Evolutionary conservation across 371 early-diverging fungal species (phyloP).

Genomic region (Entomophthora muscae): DNA sequence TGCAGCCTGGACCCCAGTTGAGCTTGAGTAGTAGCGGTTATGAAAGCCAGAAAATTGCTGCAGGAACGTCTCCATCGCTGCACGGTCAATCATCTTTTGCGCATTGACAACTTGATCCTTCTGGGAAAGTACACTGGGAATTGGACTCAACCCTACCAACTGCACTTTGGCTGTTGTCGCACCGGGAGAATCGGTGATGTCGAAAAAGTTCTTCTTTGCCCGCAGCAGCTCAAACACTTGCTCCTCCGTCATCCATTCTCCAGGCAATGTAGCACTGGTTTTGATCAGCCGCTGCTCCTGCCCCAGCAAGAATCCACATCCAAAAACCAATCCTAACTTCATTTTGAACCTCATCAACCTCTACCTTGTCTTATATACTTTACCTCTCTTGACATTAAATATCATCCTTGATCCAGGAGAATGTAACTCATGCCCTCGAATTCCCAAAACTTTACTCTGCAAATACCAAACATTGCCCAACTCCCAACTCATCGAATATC

Average conservation of each 20-base stretch:
- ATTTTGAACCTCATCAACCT: too few relatives aligned
- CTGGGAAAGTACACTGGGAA: not conserved
- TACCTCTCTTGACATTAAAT: too few relatives aligned
- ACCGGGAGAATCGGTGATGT: conserved; percentile 52
- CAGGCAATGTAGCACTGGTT: conserved; percentile 20
- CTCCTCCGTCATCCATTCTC: conserved; percentile 39
- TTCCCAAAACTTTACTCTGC: too few relatives aligned
- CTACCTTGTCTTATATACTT: too few relatives aligned
- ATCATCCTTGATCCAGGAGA: too few relatives aligned
- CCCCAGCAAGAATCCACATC: not conserved
- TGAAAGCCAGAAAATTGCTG: not conserved
- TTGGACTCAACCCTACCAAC: not conserved
- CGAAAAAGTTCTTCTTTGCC: conserved; percentile 56
- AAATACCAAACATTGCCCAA: too few relatives aligned
- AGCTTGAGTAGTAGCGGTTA: not conserved
- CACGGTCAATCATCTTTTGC: not conserved
- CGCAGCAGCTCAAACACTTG: conserved; percentile 48
- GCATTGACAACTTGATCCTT: not conserved
- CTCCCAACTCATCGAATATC: too few relatives aligned
- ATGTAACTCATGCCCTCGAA: too few relatives aligned
- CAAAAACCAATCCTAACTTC: not conserved
- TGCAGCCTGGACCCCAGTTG: conserved; percentile 2
- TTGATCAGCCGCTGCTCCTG: conserved; percentile 17
- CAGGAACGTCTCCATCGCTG: not conserved
- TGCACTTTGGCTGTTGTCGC: not conserved